phyloP scores from a whole-genome alignment of 768 basidiomycete genomes.

The Mycena kentingensis region DNA sequence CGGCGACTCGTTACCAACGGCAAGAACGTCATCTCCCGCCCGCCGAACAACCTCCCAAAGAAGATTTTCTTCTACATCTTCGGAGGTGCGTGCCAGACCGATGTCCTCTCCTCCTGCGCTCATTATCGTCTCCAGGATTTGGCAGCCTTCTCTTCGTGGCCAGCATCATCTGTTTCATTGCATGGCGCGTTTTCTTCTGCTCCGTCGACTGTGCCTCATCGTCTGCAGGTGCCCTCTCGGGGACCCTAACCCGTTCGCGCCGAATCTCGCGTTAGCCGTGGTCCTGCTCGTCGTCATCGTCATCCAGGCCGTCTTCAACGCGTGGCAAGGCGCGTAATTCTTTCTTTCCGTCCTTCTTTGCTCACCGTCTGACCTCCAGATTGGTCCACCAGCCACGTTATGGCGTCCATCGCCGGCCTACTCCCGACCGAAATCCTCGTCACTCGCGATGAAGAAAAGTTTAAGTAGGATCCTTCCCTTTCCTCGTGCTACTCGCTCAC shows the following conservation, averaged over 20 bases:
- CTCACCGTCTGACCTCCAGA: slow-evolving; percentile 30
- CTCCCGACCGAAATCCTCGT: slow-evolving; percentile 66
- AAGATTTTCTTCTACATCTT: slow-evolving; percentile 56
- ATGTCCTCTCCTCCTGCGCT: neutral
- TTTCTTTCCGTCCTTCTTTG: neutral
- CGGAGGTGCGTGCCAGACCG: slow-evolving; percentile 33
- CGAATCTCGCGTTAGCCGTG: slow-evolving; percentile 63
- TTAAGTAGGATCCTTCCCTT: slow-evolving; percentile 24
- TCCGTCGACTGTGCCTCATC: slow-evolving; percentile 19
- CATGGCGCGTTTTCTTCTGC: slow-evolving; percentile 35
- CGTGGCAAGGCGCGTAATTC: slow-evolving; percentile 38
- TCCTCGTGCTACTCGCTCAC: slow-evolving; percentile 9
- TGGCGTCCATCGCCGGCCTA: slow-evolving; percentile 66
- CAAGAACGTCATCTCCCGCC: slow-evolving; percentile 53
- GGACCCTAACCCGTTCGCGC: slow-evolving; percentile 49
- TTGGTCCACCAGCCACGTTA: slow-evolving; percentile 57
- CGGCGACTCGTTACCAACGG: slow-evolving; percentile 48
- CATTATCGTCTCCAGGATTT: slow-evolving; percentile 38
- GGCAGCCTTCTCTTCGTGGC: slow-evolving; percentile 45
- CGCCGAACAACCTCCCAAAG: slow-evolving; percentile 41
- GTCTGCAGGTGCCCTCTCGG: slow-evolving; percentile 58
- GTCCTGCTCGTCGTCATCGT: slow-evolving; percentile 49
- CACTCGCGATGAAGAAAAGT: slow-evolving; percentile 48
- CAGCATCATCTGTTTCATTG: slow-evolving; percentile 56
- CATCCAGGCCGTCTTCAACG: slow-evolving; percentile 46